These are phyloP conservation scores for Colletotrichum incanum DNA, from an alignment of 2,329 filamentous ascomycete species.

Conservation along the genomic window DNA sequence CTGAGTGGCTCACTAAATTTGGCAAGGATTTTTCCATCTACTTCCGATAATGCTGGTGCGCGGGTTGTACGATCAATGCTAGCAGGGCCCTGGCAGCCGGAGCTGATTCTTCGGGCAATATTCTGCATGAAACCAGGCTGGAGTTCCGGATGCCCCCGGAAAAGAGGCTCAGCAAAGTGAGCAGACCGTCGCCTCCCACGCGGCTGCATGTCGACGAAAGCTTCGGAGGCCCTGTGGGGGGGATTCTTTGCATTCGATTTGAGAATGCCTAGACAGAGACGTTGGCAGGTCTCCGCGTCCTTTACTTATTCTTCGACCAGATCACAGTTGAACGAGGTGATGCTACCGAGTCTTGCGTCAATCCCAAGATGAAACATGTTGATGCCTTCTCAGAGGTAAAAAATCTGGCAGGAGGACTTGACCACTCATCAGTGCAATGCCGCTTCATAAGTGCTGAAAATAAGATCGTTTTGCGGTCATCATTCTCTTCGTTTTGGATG, in stretches of 20 bases:
- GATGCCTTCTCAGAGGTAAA: constrained; percentile 3
- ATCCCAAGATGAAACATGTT: constrained; percentile 51
- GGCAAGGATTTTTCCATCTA: neutral
- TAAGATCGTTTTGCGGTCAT: constrained; percentile 48
- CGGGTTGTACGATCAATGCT: neutral
- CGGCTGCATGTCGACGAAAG: neutral
- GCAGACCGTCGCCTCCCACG: constrained; percentile 5
- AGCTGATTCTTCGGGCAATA: constrained; percentile 36
- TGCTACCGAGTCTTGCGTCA: constrained; percentile 49
- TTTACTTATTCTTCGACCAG: constrained; percentile 41
- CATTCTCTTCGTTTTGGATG: neutral
- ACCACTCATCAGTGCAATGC: constrained; percentile 53
- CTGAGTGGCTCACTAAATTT: neutral
- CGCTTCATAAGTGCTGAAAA: constrained; percentile 53
- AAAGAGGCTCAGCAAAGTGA: neutral
- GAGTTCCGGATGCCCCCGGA: neutral
- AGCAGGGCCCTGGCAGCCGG: constrained; percentile 24
- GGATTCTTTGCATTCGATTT: neutral
- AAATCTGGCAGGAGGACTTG: constrained; percentile 46
- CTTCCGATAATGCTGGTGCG: constrained; percentile 18
- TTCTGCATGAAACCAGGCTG: constrained; percentile 23
- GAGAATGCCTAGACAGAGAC: constrained; percentile 45
- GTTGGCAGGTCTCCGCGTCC: constrained; percentile 38
- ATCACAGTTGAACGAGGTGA: constrained; percentile 23
- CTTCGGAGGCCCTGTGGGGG: constrained; percentile 19